Base-by-base conservation (phyloP, 2,329 filamentous ascomycete species). In the Phymatotrichopsis omnivora region DNA sequence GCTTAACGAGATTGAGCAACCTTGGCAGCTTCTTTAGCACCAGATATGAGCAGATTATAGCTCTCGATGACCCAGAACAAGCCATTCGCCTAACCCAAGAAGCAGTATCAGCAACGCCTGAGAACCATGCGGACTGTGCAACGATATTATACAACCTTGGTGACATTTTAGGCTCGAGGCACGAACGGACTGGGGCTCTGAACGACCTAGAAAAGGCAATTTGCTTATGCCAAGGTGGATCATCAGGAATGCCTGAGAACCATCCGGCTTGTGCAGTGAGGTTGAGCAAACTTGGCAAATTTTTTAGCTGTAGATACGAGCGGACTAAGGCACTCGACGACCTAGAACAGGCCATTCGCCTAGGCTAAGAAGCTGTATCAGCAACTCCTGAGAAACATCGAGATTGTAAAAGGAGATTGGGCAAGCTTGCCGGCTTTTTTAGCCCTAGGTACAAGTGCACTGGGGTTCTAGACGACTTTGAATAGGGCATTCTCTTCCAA, bases 31-130 rank as follows among this genome's bases (percentile, higher is more conserved):
- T 33, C 7, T 22, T 45, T 5, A 7, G 24, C 5, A 8, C 33
- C 1, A 25, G 44, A 20, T 51, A 32, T 35, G 36, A 30, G 10
- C 42, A 33, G 5, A 39, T 44, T 17, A 32, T 38, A 22, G 11
- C 40, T 5, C 14, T 54, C 2, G 16, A 30, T 5, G 49, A 49
- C 17, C 42, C 53, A 11, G 36, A 52, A 31, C 20, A 39, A 11
- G 47, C 47, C 25, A 52, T 52, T 19, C 20, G 40, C 22, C 7
- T 41, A n/a, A 22, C 24, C 3, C 7, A 45, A 30, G 37, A 37
- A 19, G 44, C 29, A 7, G 16, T 46, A n/a, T 14, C 31, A n/a
- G n/a, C 12, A 6, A 38, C 36, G 2, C 29, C 31, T 7, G 14
- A 14, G n/a, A 14, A 20, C 17, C 27, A 39, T 7, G 20, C 27